Evolutionary conservation across 345 rosid genomes (phyloP), one percentile per base, ranked within the genome.

Genomic region (Eucalyptus sp.): DNA sequence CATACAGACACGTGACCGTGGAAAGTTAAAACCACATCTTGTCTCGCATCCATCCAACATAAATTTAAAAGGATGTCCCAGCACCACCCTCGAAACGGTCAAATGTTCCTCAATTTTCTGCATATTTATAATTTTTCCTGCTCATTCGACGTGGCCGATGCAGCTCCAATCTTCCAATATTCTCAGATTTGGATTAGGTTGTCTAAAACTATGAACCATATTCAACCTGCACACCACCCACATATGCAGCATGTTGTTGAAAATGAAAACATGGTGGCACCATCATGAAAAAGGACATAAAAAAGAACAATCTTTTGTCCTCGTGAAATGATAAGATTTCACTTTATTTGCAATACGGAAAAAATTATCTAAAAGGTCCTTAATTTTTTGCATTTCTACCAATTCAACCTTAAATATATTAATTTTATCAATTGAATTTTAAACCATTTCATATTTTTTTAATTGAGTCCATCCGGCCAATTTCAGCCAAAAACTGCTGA

Each of bases 391-490:
- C 24, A 52, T 52, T 52, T 18, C 56, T 52, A 52, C 2, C 10
- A 20, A 52, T 52, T 52, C 0, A 52, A 52, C 1, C 0, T 52
- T 8, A 3, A 52, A 18, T 52, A 20, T 52, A 20, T 52, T 52
- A 52, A 20, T 52, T 52, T 52, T 20, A 52, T 1, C 10, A 20
- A 52, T 52, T 52, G 9, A 20, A 52, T 18, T 52, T 7, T 52
- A 52, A 52, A 18, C 0, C 4, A 52, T 52, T 52, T 52, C 58
- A 52, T 52, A 52, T 52, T 52, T 52, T 52, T 52, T 52, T 1
- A 7, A 52, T 52, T 52, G 24, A 52, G 10, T 3, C 0, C 0
- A 52, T 52, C 0, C 0, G 0, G 0, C 0, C 10, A 52, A 52
- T 52, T 52, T 52, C 0, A 0, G 1, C 4, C 10, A 7, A 52